phyloP scores from a whole-genome alignment of 768 basidiomycete genomes.

The Suillus tomentosus region DNA sequence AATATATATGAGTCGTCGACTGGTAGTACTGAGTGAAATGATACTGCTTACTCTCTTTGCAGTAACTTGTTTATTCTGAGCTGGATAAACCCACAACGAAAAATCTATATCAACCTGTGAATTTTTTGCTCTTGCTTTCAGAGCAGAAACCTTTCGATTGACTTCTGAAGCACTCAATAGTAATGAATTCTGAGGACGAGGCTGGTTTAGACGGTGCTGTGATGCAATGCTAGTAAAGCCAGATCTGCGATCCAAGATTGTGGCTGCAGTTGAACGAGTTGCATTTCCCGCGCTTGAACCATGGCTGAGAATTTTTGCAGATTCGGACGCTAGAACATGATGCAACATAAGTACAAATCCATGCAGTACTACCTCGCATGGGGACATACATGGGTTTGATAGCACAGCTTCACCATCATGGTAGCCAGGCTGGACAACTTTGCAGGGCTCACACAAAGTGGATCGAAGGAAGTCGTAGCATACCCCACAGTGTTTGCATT shows the following conservation, averaged over 20 bases:
- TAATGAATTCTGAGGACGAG: not conserved
- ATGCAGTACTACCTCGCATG: not conserved
- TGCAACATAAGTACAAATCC: not conserved
- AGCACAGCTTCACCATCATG: not conserved
- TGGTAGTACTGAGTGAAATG: not conserved
- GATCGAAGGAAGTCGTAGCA: not conserved
- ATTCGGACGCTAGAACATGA: not conserved
- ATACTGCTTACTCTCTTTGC: not conserved
- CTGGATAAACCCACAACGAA: not conserved
- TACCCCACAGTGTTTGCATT: not conserved
- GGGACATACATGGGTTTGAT: not conserved
- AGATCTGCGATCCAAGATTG: not conserved
- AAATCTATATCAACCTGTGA: not conserved
- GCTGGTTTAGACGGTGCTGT: not conserved
- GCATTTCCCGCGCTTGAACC: not conserved
- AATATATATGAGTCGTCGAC: not conserved
- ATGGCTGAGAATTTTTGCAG: not conserved
- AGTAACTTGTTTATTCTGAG: not conserved
- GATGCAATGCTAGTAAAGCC: not conserved
- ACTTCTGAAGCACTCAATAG: not conserved
- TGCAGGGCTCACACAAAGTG: not conserved
- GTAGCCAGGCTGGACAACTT: not conserved
- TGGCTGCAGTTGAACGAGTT: not conserved
- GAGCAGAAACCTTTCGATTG: not conserved
- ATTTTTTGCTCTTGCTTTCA: not conserved